These are phyloP conservation scores for Russula dissimulans DNA, from an alignment of 768 basidiomycete genomes.

Conservation along the genomic window DNA sequence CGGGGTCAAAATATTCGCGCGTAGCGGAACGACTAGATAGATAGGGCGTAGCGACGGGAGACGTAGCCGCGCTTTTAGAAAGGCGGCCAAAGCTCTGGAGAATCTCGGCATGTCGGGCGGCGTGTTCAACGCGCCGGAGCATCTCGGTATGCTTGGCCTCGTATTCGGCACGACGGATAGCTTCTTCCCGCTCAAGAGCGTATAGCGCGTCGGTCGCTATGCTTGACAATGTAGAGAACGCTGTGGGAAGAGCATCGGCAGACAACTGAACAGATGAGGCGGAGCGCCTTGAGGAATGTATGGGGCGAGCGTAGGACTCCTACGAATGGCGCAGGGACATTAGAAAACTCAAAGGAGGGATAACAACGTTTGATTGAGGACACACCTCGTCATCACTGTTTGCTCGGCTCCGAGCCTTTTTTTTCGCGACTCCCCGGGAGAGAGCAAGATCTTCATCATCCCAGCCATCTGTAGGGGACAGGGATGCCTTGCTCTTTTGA, in stretches of 20 bases:
- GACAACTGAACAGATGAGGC: conserved; percentile 20
- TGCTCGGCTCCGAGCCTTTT: conserved; percentile 64
- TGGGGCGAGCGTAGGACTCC: conserved; percentile 33
- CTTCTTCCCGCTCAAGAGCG: conserved; percentile 78
- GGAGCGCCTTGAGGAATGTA: conserved; percentile 1
- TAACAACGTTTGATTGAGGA: conserved; percentile 6
- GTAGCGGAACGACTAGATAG: not conserved
- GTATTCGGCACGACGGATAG: conserved; percentile 53
- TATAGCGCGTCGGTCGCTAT: conserved; percentile 86
- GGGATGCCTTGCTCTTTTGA: conserved; percentile 2
- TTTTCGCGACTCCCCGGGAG: conserved; percentile 12
- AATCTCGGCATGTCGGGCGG: conserved; percentile 38
- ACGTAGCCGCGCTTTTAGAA: conserved; percentile 17
- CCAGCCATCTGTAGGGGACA: conserved; percentile 12
- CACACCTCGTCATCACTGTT: conserved; percentile 81
- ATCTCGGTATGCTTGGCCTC: conserved; percentile 42
- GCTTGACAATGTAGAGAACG: conserved; percentile 54
- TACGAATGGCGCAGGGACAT: conserved; percentile 16
- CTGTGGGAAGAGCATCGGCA: conserved; percentile 23
- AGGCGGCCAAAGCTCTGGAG: conserved; percentile 27
- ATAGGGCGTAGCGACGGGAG: conserved; percentile 15
- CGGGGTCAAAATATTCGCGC: conserved; percentile 21
- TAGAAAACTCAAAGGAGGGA: not conserved
- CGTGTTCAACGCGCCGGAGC: conserved; percentile 27
- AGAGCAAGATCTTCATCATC: conserved; percentile 12